Evolutionary conservation across 2,329 filamentous ascomycete genomes (phyloP).

Genomic region (Leptographium radiaticola): DNA sequence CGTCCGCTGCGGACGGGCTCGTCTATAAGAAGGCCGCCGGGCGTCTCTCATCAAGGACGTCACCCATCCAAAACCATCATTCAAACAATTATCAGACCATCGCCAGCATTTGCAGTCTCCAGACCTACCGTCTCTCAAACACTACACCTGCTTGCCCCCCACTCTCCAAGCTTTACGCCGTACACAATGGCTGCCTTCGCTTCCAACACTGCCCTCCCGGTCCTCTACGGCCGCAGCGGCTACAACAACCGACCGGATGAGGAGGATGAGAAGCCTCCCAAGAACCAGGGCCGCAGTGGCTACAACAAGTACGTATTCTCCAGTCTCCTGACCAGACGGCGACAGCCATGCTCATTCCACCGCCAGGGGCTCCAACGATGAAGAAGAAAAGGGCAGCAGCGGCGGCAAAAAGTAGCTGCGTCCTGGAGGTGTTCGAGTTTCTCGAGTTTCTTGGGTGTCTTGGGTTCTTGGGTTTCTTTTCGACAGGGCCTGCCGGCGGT

Average conservation of each 20-base stretch:
- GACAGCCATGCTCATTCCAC: neutral
- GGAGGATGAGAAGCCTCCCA: constrained; percentile 16
- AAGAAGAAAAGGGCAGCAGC: constrained; percentile 22
- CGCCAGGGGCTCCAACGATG: constrained; percentile 16
- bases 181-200: constrained; percentile 18
- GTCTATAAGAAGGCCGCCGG: too few relatives aligned
- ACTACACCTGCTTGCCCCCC: too few relatives aligned
- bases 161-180: neutral
- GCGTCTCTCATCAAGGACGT: too few relatives aligned
- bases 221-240: constrained; percentile 26
- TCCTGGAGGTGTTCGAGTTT: too few relatives aligned
- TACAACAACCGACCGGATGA: constrained; percentile 27
- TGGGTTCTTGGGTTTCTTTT: too few relatives aligned
- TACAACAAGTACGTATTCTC: constrained; percentile 27
- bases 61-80: too few relatives aligned
- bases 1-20: too few relatives aligned
- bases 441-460: too few relatives aligned
- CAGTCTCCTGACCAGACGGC: neutral
- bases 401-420: constrained; percentile 8
- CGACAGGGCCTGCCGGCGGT: too few relatives aligned
- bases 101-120: neutral
- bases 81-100: too few relatives aligned
- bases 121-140: neutral
- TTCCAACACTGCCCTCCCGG: constrained; percentile 23
- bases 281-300: constrained; percentile 30